Conservation (phyloP, 2,329 filamentous ascomycete genomes). For the Periglandula ipomoeae region DNA sequence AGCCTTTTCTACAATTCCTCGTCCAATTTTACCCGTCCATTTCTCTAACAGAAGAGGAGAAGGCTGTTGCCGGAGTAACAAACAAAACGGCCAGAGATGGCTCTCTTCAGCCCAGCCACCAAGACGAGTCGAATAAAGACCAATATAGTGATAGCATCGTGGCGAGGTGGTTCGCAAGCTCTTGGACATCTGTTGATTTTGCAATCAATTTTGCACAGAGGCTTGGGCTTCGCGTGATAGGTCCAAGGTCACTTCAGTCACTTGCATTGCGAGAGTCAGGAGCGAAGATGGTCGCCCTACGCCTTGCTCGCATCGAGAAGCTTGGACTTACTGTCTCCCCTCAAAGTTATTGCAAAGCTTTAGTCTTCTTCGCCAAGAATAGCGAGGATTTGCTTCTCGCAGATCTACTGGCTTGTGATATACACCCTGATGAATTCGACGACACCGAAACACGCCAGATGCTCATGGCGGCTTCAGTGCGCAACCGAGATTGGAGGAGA, state of each 20-base stretch:
- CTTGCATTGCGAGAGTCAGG: constrained; percentile 58
- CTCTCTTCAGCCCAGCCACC: not conserved
- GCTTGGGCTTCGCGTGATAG: constrained; percentile 63
- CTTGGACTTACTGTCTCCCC: constrained; percentile 53
- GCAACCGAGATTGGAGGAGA: constrained; percentile 27
- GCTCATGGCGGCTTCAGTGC: constrained; percentile 25
- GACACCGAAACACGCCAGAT: constrained; percentile 30
- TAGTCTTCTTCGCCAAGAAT: constrained; percentile 54
- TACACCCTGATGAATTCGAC: constrained; percentile 49
- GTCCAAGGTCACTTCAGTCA: constrained; percentile 67
- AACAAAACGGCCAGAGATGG: not conserved
- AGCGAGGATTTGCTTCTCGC: constrained; percentile 41
- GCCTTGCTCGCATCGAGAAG: constrained; percentile 51
- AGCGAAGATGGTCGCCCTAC: constrained; percentile 43
- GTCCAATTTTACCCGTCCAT: constrained; percentile 34
- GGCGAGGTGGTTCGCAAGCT: constrained; percentile 70
- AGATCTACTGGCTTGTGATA: constrained; percentile 37
- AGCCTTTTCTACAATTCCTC: constrained; percentile 40
- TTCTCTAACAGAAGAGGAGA: constrained; percentile 29
- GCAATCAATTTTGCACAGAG: constrained; percentile 61
- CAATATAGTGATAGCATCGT: constrained; percentile 45
- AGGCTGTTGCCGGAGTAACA: constrained; percentile 11
- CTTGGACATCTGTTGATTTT: constrained; percentile 61
- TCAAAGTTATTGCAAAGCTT: constrained; percentile 55
- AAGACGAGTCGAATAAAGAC: constrained; percentile 7